Evolutionary conservation across 2,329 filamentous ascomycete genomes (phyloP).

Genomic region (Fusarium dimerum): DNA sequence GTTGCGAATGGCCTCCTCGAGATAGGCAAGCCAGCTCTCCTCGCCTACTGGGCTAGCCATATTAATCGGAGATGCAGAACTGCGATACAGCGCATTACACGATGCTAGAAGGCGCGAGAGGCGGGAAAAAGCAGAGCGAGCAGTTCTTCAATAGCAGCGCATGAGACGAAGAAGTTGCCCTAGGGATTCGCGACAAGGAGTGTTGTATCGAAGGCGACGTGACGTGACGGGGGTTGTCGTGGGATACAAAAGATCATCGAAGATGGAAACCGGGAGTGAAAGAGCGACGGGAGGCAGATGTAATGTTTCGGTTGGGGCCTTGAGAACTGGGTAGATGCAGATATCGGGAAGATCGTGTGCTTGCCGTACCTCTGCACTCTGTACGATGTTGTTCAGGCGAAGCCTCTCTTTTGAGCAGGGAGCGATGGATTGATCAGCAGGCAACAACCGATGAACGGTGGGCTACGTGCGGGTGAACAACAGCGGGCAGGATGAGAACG

Average conservation of each 20-base stretch:
- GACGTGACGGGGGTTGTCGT: constrained; percentile 20
- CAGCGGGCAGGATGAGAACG: constrained; percentile 6
- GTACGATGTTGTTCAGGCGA: not conserved
- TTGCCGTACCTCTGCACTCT: not conserved
- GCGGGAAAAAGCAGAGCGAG: not conserved
- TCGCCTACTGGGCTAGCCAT: constrained; percentile 68
- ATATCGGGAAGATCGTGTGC: not conserved
- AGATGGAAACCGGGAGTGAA: not conserved
- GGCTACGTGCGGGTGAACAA: not conserved
- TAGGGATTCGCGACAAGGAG: not conserved
- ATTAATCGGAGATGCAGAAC: constrained; percentile 25
- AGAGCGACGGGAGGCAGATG: not conserved
- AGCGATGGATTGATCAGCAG: not conserved
- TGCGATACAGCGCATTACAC: constrained; percentile 27
- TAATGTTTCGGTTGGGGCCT: not conserved
- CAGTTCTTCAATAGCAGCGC: constrained; percentile 12
- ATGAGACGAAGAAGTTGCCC: constrained; percentile 5
- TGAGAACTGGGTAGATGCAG: not conserved
- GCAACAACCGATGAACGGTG: not conserved
- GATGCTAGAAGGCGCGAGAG: constrained; percentile 4
- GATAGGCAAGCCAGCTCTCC: constrained; percentile 74
- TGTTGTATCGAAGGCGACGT: constrained; percentile 3
- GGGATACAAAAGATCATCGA: not conserved
- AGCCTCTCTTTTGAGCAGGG: not conserved
- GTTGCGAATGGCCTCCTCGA: constrained; percentile 68